Base-by-base conservation (phyloP, 2,329 filamentous ascomycete species). In the Ophiosphaerella narmari region DNA sequence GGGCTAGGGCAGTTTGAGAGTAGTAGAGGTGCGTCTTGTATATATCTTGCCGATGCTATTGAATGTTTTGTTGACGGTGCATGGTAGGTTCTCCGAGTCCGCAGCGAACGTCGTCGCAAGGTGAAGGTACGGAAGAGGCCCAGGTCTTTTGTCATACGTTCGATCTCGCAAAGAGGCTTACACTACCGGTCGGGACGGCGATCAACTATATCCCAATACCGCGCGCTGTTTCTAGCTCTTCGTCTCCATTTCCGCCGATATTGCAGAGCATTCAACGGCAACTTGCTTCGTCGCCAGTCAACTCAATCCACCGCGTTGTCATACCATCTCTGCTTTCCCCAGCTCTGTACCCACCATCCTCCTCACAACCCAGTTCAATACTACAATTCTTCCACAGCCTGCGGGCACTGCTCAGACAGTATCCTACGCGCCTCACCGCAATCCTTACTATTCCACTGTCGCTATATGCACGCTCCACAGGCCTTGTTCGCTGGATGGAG, bases 251-350 rank as follows among this genome's bases (percentile, higher is more conserved):
- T 61, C 77, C 80, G 16, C 66, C 78, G 0, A 88, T 96, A 47
- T 74, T 95, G 91, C 26, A 77, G 77, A 38, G 74, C 78, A 2
- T 83, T 78, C 50, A 78, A 90, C 52, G 76, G 77, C 34, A 80
- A 76, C 48, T 86, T 82, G 23, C 58, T 8, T 64, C 65, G 7
- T 65, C 63, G 13, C 75, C 85, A 1, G 76, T 84, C 1, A 79
- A 80, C 7, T 82, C 79, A 2, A 78, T 94, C 26, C 93, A 97
- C 70, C 86, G 94, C 39, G 78, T 97, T 33, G 78, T 97, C 39
- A 80, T 97, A n/a, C 93, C 94, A 0, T 87, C 83, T 46, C 80
- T 97, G 8, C 83, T 97, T 21, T 94, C 90, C 3, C 93, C 94
- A n/a, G 87, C 89, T 1, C 72, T 92, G 12, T 97, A 97, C 66